Base-by-base conservation (phyloP, 345 rosid species). In the Streptanthus diversifolius region DNA sequence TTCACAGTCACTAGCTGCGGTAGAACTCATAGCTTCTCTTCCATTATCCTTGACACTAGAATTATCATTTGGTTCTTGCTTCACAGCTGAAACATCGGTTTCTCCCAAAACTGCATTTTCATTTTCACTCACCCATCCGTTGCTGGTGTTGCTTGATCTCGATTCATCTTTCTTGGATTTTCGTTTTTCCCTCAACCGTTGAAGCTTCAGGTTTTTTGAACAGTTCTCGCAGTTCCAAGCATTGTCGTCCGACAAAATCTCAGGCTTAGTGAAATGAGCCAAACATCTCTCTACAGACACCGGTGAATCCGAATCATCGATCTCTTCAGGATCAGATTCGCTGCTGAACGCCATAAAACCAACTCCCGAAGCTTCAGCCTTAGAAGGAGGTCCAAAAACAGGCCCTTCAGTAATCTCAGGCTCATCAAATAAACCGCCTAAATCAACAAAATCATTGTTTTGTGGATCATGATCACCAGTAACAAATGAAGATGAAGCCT, bases 141-240 rank as follows among this genome's bases (percentile, higher is more conserved):
- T 80, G 68, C 65, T 49, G 36, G 44, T 54, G 47, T 22, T 74
- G 76, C 71, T 43, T 36, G 71, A 77, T 65, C 67, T 68, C 29
- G 43, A 55, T 45, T 58, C 74, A 60, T 35, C 73, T 64, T 32
- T 32, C 44, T 72, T 80, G 14, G 77, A 67, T 52, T 72, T 84
- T 76, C 62, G 66, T 76, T 78, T 86, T 70, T 83, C 73, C 63
- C 77, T 82, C 68, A 79, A 74, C 48, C 21, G 78, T 71, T 80
- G 86, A 64, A 56, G 71, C 54, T 35, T 85, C 65, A 86, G 70
- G 68, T 52, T 75, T 76, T 77, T 87, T 7, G 89, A 85, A 80
- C 99, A 95, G 65, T 88, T 86, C 76, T 92, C 96, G 77, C 98
- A 95, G 49, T 90, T 79, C 98, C 99, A 95, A 78, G 98, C 98